Percentiles rank a stretch among this genome's conserved stretches.
Conservation (phyloP, 192 early-diverging fungal genomes). For the Rhizophlyctis rosea region DNA sequence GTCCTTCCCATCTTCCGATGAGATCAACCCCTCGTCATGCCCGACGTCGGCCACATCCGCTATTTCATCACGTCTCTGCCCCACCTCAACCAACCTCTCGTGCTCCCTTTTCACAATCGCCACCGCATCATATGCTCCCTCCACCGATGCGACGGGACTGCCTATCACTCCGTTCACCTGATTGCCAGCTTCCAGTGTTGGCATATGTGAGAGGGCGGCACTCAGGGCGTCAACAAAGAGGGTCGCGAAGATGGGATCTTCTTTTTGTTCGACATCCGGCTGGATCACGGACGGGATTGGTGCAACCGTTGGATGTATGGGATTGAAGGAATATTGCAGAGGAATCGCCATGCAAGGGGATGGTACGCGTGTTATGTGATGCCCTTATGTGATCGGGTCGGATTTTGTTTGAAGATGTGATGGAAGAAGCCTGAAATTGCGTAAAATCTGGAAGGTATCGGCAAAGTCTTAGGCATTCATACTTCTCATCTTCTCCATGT, state of each 20-base stretch:
- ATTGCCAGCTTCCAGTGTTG: neutral
- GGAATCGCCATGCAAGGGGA: neutral
- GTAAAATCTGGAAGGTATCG: no score
- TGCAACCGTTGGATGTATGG: neutral
- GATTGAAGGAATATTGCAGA: neutral
- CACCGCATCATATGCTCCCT: neutral
- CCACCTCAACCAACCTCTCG: no score
- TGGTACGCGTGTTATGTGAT: no score
- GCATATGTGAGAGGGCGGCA: neutral
- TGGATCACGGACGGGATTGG: neutral
- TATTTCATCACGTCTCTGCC: neutral
- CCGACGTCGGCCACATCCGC: neutral
- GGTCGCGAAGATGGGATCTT: neutral
- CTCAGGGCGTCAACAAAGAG: neutral
- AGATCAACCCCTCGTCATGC: neutral
- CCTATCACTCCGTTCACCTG: neutral
- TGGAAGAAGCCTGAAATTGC: no score
- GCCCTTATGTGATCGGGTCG: no score
- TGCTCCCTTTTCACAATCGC: no score
- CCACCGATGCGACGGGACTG: neutral
- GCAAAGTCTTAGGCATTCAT: no score
- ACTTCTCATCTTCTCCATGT: no score
- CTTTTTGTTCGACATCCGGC: neutral
- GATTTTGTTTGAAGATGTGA: no score
- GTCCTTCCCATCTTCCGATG: no score